Base-by-base conservation (phyloP, 208 protist species). In the Novymonas esmeraldas region DNA sequence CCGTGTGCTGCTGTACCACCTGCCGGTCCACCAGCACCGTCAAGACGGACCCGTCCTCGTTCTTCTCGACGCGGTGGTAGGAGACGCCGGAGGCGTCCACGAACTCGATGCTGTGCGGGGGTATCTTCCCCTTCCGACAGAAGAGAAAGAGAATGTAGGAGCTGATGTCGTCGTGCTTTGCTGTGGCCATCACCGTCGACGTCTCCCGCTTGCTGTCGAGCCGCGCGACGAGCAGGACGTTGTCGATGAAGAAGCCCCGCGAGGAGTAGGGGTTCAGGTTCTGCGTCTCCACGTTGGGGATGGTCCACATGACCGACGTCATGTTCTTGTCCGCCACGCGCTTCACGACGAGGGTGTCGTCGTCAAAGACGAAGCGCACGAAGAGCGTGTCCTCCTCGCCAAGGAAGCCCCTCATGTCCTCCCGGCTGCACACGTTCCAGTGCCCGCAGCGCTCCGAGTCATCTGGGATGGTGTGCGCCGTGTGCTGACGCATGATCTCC, bases 371-470 rank as follows among this genome's bases (percentile, higher is more conserved):
- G 61, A 95, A 84, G 20, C 73, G 58, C 24, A 95, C 70, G 24
- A 69, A 45, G 14, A 94, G 73, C 14, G 59, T 78, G 66, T 94
- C 87, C 39, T 86, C 74, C 3, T 49, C 41, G n/a, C 73, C 76
- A 41, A 93, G 38, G 59, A 94, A 89, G 5, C 36, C 57, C 38
- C 70, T 74, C 51, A 95, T 59, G 58, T 93, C 85, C 0, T 33
- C 3, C 41, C 76, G 66, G 39, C 63, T 81, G 72, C 85, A 91
- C 51, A 93, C 84, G 60, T 93, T 93, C 82, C 87, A 93, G 69
- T 97, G 89, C 6, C 92, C 92, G 70, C 92, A 97, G 4, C 92
- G 86, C 73, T 95, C 80, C 36, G 84, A 77, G n/a, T 84, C 72
- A 0, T 51, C 46, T 4, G 89, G 89, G 51, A 95, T 93, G 2